These are phyloP conservation scores for Camelina neglecta DNA, from an alignment of 345 rosid genomes.

Conservation along the genomic window DNA sequence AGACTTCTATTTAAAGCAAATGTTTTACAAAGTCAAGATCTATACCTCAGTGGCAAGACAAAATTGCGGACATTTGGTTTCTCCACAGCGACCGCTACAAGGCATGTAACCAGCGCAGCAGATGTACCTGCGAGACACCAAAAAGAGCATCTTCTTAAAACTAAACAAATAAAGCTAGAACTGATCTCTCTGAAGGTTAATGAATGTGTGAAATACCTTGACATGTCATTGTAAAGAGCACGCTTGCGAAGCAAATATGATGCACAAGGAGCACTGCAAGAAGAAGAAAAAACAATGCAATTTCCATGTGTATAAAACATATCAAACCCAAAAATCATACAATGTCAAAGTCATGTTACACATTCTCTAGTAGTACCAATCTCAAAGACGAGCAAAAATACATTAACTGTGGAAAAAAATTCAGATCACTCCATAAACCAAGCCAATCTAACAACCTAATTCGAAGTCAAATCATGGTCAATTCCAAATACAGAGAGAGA, in stretches of 20 bases:
- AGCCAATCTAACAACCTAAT: neutral
- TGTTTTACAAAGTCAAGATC: constrained; percentile 3
- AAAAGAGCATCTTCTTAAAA: constrained; percentile 13
- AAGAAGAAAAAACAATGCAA: neutral
- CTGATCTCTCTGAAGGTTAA: neutral
- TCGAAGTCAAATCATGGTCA: constrained; percentile 25
- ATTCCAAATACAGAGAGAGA: constrained; percentile 6
- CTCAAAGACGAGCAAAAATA: neutral
- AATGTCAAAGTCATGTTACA: constrained; percentile 2
- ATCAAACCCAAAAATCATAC: constrained; percentile 8
- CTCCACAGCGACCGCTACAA: constrained; percentile 77
- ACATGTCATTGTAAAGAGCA: constrained; percentile 96
- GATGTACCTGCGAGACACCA: constrained; percentile 52
- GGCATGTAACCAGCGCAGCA: constrained; percentile 83
- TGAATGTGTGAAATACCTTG: constrained; percentile 61
- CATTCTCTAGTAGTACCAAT: neutral
- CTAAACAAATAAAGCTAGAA: neutral
- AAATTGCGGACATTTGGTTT: constrained; percentile 63
- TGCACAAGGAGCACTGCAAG: constrained; percentile 82
- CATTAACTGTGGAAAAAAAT: constrained; percentile 1
- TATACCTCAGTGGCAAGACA: constrained; percentile 80
- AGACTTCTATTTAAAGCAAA: too few species aligned
- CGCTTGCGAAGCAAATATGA: constrained; percentile 95
- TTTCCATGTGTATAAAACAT: constrained; percentile 9
- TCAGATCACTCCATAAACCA: neutral